Percentiles rank a stretch among this genome's conserved stretches.
Conservation (phyloP, 2,329 filamentous ascomycete species). For the Neophaeococcomyces aloes region DNA sequence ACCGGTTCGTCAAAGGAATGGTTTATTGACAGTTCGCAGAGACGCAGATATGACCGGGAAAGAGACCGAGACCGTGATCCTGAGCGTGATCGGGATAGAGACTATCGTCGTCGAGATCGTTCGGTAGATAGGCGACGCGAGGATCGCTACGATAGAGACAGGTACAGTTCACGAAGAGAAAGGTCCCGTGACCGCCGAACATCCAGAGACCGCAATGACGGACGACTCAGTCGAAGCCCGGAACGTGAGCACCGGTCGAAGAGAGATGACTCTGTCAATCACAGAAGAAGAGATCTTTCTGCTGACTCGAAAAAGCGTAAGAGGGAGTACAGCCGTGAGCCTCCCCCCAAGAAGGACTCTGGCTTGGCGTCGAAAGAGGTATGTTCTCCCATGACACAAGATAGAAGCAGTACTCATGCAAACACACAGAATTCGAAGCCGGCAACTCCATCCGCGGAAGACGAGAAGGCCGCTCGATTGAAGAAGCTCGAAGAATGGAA, state of each 20-base stretch:
- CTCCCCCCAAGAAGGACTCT: constrained; percentile 40
- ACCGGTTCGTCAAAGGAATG: not conserved
- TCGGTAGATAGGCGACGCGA: constrained; percentile 46
- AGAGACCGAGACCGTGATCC: constrained; percentile 37
- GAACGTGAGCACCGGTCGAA: constrained; percentile 59
- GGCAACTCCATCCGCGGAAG: constrained; percentile 47
- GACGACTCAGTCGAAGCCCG: constrained; percentile 56
- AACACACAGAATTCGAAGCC: constrained; percentile 44
- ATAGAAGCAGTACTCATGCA: constrained; percentile 19
- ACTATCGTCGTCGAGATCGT: constrained; percentile 57
- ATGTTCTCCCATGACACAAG: constrained; percentile 25
- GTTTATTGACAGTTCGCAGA: constrained; percentile 31
- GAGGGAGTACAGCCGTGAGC: constrained; percentile 54
- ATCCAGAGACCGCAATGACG: constrained; percentile 44
- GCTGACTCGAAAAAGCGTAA: constrained; percentile 59
- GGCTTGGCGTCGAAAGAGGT: constrained; percentile 49
- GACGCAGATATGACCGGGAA: constrained; percentile 34
- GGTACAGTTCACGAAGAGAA: constrained; percentile 53
- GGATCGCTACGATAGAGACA: constrained; percentile 55
- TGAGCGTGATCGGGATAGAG: constrained; percentile 46
- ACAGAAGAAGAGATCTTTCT: constrained; percentile 57
- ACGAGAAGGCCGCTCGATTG: constrained; percentile 69
- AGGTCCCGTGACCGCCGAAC: constrained; percentile 54
- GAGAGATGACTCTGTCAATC: constrained; percentile 60
- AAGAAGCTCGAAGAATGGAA: constrained; percentile 87